Base-by-base conservation (phyloP, 768 basidiomycete species). In the Leucocoprinus leucothites region DNA sequence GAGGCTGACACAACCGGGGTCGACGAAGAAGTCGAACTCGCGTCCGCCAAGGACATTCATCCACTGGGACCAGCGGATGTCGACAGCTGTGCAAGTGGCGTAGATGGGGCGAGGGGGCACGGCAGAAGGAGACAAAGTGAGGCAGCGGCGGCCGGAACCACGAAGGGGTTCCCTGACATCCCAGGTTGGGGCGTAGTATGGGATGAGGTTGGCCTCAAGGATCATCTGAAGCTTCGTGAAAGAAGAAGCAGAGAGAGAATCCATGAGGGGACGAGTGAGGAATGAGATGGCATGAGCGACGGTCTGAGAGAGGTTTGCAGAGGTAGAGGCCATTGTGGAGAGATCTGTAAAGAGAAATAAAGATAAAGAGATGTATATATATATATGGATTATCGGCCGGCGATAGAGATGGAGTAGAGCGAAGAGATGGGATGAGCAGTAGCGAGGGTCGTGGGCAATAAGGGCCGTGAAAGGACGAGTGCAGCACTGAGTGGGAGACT, bases 61-160 rank as follows among this genome's bases (percentile, higher is more conserved):
- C 90, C 90, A 92, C 65, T 88, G 82, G 56, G 84, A 84, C 90
- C 90, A 92, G 63, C 88, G 85, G 28, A 91, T 77, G 56, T 82
- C 82, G 36, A 86, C 75, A 21, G 82, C 74, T 52, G 84, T 72
- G 69, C 89, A 91, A 13, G 89, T 85, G 51, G 81, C 71, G 71
- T 89, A 84, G 63, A 91, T 75, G 61, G 82, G 74, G 38, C 85
- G 82, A 42, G 90, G 89, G 21, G 90, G 90, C 1, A 84, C 77
- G 62, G 82, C 81, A 58, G 70, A 64, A 9, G 87, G 87, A 3
- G 89, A 86, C 52, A 92, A 78, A 51, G 86, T 79, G 61, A 91
- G 82, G 72, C 84, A 87, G 63, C 89, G 87, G 54, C 83, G 84
- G 48, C 83, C 84, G 18, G 87, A 87, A 48, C 87, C 83, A 57